Conservation (phyloP, 495 filamentous ascomycete species). For the Cercophora sp. region DNA sequence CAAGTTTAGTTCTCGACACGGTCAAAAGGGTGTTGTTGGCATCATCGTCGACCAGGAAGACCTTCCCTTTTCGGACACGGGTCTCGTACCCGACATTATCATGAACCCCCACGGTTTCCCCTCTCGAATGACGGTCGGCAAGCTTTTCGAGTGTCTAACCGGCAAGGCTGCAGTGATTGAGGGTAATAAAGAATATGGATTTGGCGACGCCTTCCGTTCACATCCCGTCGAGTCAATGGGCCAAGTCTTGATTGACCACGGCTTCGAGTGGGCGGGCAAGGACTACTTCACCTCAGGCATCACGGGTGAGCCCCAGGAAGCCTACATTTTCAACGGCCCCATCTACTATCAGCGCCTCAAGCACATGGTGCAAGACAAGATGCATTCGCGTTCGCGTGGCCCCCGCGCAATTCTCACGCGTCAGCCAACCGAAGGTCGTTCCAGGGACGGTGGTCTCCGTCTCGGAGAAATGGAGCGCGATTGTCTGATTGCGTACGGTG, state of each 20-base stretch:
- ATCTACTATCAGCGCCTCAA: conserved; percentile 99
- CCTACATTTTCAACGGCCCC: conserved; percentile 96
- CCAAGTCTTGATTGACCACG: conserved; percentile 73
- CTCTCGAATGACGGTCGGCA: conserved; percentile 98
- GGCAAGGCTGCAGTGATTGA: conserved; percentile 88
- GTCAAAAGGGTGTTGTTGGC: conserved; percentile 97
- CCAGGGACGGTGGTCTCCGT: conserved; percentile 84
- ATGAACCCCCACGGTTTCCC: conserved; percentile 99
- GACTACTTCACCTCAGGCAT: conserved; percentile 94
- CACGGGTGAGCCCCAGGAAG: conserved; percentile 86
- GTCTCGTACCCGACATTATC: conserved; percentile 93
- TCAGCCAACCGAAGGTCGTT: conserved; percentile 94
- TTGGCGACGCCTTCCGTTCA: conserved; percentile 93
- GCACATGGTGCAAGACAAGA: conserved; percentile 99
- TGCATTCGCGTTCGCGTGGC: conserved; percentile 91
- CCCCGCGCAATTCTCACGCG: conserved; percentile 88
- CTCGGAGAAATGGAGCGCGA: conserved; percentile 99
- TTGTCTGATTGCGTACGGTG: conserved; percentile 93
- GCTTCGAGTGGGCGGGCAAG: conserved; percentile 94
- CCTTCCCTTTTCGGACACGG: conserved; percentile 91
- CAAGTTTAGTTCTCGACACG: conserved; percentile 97
- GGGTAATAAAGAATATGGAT: conserved; percentile 69
- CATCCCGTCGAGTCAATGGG: conserved; percentile 89
- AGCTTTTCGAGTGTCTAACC: conserved; percentile 91
- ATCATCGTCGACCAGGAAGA: conserved; percentile 95